Evolutionary conservation across 2,329 filamentous ascomycete species (phyloP), one percentile per base, ranked within the genome.

Genomic region (Lithohypha guttulata): DNA sequence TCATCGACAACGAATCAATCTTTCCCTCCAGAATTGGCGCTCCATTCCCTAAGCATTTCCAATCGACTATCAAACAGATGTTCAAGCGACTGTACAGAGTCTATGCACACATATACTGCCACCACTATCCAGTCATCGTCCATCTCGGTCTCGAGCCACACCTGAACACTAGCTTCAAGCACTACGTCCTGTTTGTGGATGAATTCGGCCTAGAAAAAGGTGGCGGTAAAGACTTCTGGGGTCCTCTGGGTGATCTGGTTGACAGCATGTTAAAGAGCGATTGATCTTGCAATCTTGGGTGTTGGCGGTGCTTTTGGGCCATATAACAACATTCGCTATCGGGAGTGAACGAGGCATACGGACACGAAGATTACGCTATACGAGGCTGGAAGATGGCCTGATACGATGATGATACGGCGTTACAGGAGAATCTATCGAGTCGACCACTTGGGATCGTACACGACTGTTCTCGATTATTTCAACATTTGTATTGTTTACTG

Each of bases 41-140:
- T 8, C 84, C 89, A 4, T 98, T 98, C 61, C 87, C 91, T 39
- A 91, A 93, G 59, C 80, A 81, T 14, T 98, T 98, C 65, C 81
- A 84, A 6, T 70, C 78, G 41, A 79, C 94, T 41, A 79, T 95
- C 47, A 82, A 85, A 51, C 89, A 95, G 64, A 86, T 98, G 59
- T 96, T 96, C 77, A 98, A 98, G 73, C 82, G 91, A 57, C 81
- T 98, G 67, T 98, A 96, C 66, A 82, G 91, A 51, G 89, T 98
- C 46, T 98, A 98, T 61, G 91, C 91, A 29, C 91, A 98, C 66
- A 94, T 98, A 54, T 98, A 98, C 75, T 98, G 93, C 69, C 91
- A 98, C 64, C 91, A 98, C 68, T 98, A 98, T 65, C 87, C 87
- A 23, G 87, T 98, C 50, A 81, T 98, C 51, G 82, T 93, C 43